Evolutionary conservation across 2,329 filamentous ascomycete species (phyloP).

Genomic region (Diaporthe velutina): DNA sequence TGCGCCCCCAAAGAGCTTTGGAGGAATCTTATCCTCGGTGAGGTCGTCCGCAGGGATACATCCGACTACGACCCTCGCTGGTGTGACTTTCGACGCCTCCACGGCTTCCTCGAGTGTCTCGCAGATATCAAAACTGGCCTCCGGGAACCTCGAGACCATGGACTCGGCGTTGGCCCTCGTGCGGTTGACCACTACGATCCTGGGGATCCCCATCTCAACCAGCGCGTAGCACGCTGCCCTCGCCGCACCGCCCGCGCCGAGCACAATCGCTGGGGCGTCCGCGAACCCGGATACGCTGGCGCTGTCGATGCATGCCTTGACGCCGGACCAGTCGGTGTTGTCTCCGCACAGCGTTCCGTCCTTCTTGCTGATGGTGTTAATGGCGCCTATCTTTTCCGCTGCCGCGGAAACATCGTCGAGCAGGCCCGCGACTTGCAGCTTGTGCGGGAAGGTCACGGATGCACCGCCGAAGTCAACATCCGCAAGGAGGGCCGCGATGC

Average conservation of each 20-base stretch:
- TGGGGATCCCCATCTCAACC: neutral
- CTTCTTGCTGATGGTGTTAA: conserved; percentile 7
- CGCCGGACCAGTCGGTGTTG: conserved; percentile 6
- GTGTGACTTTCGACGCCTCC: neutral
- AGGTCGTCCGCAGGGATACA: conserved; percentile 13
- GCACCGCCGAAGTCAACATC: neutral
- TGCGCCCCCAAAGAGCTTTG: neutral
- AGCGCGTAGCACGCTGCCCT: conserved; percentile 16
- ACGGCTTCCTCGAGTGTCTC: neutral
- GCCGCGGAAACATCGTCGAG: neutral
- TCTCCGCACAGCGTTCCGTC: neutral
- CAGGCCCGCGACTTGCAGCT: conserved; percentile 6
- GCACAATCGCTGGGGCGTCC: neutral
- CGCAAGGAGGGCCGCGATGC: neutral
- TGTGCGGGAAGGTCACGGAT: conserved; percentile 14
- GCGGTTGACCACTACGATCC: conserved; percentile 1
- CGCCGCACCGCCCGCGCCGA: conserved; percentile 1
- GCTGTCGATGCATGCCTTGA: conserved; percentile 4
- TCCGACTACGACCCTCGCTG: neutral
- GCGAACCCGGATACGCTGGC: neutral
- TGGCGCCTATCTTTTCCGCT: conserved; percentile 1
- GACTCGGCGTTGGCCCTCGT: conserved; percentile 13
- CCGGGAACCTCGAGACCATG: conserved; percentile 3
- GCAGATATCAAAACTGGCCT: neutral
- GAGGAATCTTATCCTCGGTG: conserved; percentile 7